Conservation (phyloP, 1,284 basidiomycete species). For the Exobasidium cylindrosporum region DNA sequence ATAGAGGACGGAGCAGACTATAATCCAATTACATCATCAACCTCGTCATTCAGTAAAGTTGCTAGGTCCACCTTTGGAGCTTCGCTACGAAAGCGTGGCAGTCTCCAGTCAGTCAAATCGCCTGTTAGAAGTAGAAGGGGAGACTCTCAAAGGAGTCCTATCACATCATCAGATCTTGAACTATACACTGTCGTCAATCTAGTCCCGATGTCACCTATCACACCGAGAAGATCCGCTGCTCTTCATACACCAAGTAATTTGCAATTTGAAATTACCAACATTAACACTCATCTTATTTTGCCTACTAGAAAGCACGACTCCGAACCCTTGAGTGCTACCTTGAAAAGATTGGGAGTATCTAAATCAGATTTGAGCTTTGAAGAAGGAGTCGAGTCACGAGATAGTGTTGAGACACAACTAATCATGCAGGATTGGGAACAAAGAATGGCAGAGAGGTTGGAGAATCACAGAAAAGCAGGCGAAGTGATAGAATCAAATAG, state of each 20-base stretch:
- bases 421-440: not conserved
- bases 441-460: not conserved
- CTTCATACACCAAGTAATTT: constrained; percentile 2
- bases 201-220: not conserved
- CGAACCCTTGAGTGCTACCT: constrained; percentile 8
- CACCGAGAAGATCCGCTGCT: not conserved
- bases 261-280: not conserved
- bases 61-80: not conserved
- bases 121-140: not conserved
- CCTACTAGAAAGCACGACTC: not conserved
- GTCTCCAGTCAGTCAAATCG: not conserved
- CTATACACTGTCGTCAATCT: constrained; percentile 1
- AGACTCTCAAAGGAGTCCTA: not conserved
- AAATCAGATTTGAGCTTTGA: not conserved
- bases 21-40: not conserved
- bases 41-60: not conserved
- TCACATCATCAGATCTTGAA: not conserved
- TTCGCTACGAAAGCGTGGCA: not conserved
- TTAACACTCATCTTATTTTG: not conserved
- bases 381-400: not conserved
- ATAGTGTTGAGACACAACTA: not conserved
- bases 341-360: constrained; percentile 4
- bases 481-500: not conserved
- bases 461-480: not conserved
- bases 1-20: too few relatives aligned